phyloP scores from a whole-genome alignment of 768 basidiomycete genomes.

The Cyathus striatus region DNA sequence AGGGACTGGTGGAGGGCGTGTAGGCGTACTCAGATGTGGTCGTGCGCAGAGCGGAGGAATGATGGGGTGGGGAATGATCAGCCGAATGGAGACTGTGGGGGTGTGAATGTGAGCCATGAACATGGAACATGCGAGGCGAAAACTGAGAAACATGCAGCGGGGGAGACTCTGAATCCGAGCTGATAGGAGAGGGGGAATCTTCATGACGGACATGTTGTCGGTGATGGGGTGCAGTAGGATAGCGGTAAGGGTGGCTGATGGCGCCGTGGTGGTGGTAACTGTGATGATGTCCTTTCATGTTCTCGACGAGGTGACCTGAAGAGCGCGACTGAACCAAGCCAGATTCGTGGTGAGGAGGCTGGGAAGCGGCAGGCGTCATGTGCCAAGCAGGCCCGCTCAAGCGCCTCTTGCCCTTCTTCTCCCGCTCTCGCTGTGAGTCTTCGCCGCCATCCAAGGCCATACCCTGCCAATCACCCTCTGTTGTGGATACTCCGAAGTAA shows the following conservation, averaged over 20 bases:
- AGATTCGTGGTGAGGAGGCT: slow-evolving; percentile 21
- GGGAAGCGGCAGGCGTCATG: slow-evolving; percentile 32
- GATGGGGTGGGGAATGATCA: slow-evolving; percentile 25
- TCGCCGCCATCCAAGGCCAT: background rate
- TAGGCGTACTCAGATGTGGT: slow-evolving; percentile 30
- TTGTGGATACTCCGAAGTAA: slow-evolving; percentile 33
- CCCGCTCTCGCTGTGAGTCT: slow-evolving; percentile 9
- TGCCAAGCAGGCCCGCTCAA: slow-evolving; percentile 56
- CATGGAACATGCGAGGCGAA: slow-evolving; percentile 26
- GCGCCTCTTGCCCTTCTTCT: slow-evolving; percentile 32
- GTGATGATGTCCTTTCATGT: slow-evolving; percentile 19
- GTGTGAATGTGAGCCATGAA: slow-evolving; percentile 14
- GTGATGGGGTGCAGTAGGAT: slow-evolving; percentile 27
- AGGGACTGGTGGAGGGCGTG: slow-evolving; percentile 76
- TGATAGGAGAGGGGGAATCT: slow-evolving; percentile 66
- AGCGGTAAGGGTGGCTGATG: slow-evolving; percentile 41
- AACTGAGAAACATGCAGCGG: slow-evolving; percentile 25
- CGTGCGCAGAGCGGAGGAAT: slow-evolving; percentile 22
- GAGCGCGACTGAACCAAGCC: slow-evolving; percentile 31
- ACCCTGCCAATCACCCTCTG: slow-evolving; percentile 27
- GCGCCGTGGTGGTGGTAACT: slow-evolving; percentile 20
- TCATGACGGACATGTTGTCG: slow-evolving; percentile 34
- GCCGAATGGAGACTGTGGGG: slow-evolving; percentile 11
- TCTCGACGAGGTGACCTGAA: slow-evolving; percentile 36
- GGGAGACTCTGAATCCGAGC: slow-evolving; percentile 58